A percentile compares a stretch with the other conserved stretches of the same genome.
Conservation (phyloP, 495 filamentous ascomycete genomes). For the Extremus antarcticus region DNA sequence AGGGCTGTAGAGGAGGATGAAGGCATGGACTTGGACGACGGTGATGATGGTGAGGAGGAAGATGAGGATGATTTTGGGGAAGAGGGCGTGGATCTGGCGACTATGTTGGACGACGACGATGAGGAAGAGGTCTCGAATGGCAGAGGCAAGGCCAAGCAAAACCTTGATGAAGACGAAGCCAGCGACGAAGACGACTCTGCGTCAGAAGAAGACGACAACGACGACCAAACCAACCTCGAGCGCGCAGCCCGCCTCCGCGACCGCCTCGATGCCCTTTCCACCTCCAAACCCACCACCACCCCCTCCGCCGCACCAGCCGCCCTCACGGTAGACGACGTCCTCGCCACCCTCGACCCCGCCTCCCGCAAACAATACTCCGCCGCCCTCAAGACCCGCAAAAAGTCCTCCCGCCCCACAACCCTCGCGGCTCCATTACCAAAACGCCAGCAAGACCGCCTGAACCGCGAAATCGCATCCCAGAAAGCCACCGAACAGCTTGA, state of each 20-base stretch:
- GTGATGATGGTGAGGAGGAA: conserved; percentile 43
- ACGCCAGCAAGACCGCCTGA: conserved; percentile 76
- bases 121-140: conserved; percentile 25
- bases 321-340: conserved; percentile 71
- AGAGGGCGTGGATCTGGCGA: conserved; percentile 75
- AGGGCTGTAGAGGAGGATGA: conserved; percentile 16
- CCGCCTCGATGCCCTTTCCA: conserved; percentile 57
- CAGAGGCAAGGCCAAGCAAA: conserved; percentile 20
- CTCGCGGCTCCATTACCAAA: conserved; percentile 77
- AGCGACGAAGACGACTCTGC: conserved; percentile 34
- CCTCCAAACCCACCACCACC: not conserved
- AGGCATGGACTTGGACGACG: conserved; percentile 47
- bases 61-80: conserved; percentile 55
- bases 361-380: conserved; percentile 70
- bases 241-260: conserved; percentile 55
- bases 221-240: conserved; percentile 43
- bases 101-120: conserved; percentile 52
- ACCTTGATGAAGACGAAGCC: conserved; percentile 21
- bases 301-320: conserved; percentile 24
- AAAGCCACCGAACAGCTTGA: conserved; percentile 85
- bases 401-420: conserved; percentile 35
- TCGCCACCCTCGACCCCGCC: conserved; percentile 62
- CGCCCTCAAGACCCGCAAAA: conserved; percentile 42
- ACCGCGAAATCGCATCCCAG: conserved; percentile 75
- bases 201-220: conserved; percentile 27